Evolutionary conservation across 805 yeast genomes (phyloP).

Genomic region (Candida pseudofarinosa): DNA sequence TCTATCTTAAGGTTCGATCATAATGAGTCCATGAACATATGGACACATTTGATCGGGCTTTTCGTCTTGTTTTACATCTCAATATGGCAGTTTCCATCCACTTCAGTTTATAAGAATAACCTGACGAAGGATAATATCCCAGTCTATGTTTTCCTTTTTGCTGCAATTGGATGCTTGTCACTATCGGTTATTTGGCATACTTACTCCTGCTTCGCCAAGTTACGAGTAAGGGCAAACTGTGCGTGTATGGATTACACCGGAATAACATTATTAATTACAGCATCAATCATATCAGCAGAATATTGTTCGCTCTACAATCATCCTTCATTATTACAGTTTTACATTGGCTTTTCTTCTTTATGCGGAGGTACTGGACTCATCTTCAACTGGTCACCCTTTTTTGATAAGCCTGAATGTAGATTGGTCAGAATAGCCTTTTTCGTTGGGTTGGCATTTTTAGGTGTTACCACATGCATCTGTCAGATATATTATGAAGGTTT

Average conservation of each 20-base stretch:
- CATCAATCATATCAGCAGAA: conserved; percentile 83
- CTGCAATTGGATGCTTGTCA: conserved; percentile 71
- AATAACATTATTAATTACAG: conserved; percentile 83
- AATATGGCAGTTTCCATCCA: conserved; percentile 58
- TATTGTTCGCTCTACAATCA: conserved; percentile 69
- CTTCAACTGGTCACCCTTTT: conserved; percentile 89
- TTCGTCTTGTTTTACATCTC: conserved; percentile 53
- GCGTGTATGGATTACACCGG: conserved; percentile 97
- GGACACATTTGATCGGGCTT: conserved; percentile 85
- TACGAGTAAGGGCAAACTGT: conserved; percentile 61
- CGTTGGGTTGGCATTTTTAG: conserved; percentile 71
- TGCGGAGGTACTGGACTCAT: conserved; percentile 71
- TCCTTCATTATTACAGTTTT: conserved; percentile 44
- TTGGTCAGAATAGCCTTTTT: conserved; percentile 77
- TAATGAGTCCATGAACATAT: conserved; percentile 87
- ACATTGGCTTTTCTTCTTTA: conserved; percentile 56
- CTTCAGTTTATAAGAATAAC: conserved; percentile 43
- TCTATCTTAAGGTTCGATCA: conserved; percentile 62
- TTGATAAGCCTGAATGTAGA: conserved; percentile 84
- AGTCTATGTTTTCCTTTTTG: conserved; percentile 60
- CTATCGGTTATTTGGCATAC: conserved; percentile 92
- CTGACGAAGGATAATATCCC: conserved; percentile 46
- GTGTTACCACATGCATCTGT: conserved; percentile 60
- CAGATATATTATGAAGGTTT: conserved; percentile 56
- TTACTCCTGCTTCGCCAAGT: conserved; percentile 69